Conservation (phyloP, 805 yeast genomes). For the Saturnispora zaruensis region DNA sequence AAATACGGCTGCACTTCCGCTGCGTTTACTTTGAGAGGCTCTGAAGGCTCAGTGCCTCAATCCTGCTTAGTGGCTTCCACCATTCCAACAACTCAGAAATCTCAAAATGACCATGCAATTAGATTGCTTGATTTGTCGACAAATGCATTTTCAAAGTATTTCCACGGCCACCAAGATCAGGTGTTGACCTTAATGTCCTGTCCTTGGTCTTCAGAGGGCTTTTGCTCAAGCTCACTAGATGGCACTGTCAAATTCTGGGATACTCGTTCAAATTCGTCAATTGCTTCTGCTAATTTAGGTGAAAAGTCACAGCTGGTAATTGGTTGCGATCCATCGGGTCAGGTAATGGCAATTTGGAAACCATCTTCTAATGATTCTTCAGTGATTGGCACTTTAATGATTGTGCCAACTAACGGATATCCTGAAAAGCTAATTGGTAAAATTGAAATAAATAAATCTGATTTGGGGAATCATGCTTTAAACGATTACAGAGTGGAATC, state of each 20-base stretch:
- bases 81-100: constrained; percentile 23
- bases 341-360: constrained; percentile 62
- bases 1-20: constrained; percentile 91
- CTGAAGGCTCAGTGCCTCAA: constrained; percentile 38
- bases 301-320: neutral
- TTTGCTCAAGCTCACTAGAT: constrained; percentile 50
- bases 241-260: constrained; percentile 87
- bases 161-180: constrained; percentile 74
- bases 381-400: constrained; percentile 9
- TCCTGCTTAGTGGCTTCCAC: constrained; percentile 77
- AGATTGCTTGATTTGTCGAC: constrained; percentile 70
- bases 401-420: constrained; percentile 18
- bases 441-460: constrained; percentile 33
- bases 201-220: constrained; percentile 36
- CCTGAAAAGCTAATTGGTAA: constrained; percentile 15
- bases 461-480: neutral
- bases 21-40: constrained; percentile 55
- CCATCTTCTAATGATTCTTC: constrained; percentile 12
- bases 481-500: constrained; percentile 8
- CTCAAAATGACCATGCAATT: constrained; percentile 53
- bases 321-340: constrained; percentile 64
- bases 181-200: constrained; percentile 68
- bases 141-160: constrained; percentile 75
- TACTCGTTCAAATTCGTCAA: constrained; percentile 53
- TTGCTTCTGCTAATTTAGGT: constrained; percentile 39